These are phyloP conservation scores for Penicillium rolfsii DNA, from an alignment of 2,329 filamentous ascomycete species.

Conservation along the genomic window DNA sequence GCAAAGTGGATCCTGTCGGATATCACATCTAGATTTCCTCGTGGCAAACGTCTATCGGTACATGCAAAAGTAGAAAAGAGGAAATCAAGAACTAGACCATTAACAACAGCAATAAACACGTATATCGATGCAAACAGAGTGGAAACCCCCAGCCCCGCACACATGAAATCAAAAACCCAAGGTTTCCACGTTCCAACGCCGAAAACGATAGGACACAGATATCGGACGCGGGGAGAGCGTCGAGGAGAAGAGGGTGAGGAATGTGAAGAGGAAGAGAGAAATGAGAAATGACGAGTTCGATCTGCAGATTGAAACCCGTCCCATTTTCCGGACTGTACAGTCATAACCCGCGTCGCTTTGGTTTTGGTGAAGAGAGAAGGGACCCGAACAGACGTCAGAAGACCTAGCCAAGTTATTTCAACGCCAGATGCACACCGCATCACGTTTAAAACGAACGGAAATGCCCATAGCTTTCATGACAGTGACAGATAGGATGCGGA, in stretches of 20 bases:
- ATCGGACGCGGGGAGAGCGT: slow-evolving; percentile 11
- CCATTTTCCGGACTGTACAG: slow-evolving; percentile 29
- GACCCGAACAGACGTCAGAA: slow-evolving; percentile 23
- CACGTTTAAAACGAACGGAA: slow-evolving; percentile 8
- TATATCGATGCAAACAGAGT: slow-evolving; percentile 29
- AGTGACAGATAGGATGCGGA: slow-evolving; percentile 9
- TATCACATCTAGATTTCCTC: slow-evolving; percentile 32
- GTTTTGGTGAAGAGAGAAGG: slow-evolving; percentile 13
- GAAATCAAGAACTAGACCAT: neutral
- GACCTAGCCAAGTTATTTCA: slow-evolving; percentile 15
- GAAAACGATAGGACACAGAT: slow-evolving; percentile 23
- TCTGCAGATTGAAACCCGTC: slow-evolving; percentile 15
- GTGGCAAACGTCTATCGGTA: slow-evolving; percentile 33
- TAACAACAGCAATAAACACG: slow-evolving; percentile 20
- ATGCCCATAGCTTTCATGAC: slow-evolving; percentile 16
- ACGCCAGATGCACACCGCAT: slow-evolving; percentile 15
- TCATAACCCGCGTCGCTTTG: slow-evolving; percentile 30
- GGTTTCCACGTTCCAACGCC: slow-evolving; percentile 27
- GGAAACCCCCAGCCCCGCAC: slow-evolving; percentile 25
- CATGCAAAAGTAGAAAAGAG: slow-evolving; percentile 25
- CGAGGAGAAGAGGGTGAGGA: slow-evolving; percentile 7
- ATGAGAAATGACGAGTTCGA: slow-evolving; percentile 12
- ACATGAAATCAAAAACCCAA: slow-evolving; percentile 14
- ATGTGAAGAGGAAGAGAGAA: slow-evolving; percentile 3
- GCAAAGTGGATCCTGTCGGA: slow-evolving; percentile 1